Evolutionary conservation across 2,329 filamentous ascomycete species (phyloP), one percentile per base, ranked within the genome.

Genomic region (Penicillium sp.): DNA sequence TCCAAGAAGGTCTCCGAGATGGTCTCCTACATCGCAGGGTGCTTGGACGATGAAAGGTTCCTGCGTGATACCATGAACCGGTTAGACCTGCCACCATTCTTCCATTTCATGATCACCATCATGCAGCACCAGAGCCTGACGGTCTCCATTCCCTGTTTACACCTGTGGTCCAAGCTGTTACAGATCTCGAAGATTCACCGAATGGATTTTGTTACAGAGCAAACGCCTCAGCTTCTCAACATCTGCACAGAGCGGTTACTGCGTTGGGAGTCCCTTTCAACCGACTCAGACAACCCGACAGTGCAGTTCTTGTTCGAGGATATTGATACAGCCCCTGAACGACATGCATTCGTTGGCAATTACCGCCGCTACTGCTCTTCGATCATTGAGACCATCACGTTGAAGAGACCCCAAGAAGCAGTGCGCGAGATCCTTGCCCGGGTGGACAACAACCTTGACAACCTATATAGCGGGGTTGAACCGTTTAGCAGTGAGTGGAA

Each of bases 1-100:
- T 86, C 90, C 39, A 97, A 97, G 77, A 97, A 96, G 74, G 85
- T 97, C 44, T 92, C 92, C 1, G 94, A 99, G 90, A 85, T 96
- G 78, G 80, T 97, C 9, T 93, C 92, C 22, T 90, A 90, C 65
- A 79, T 97, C 14, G 91, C 90, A 16, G 88, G 90, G 60, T 93
- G 92, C 66, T 82, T 97, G 56, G 90, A 94, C 66, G 85, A 90
- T 58, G 91, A 90, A 61, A 88, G 87, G 57, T 79, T 83, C 27
- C 79, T 85, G 43, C 79, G 93, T 34, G 86, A 89, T 55, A 81
- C 59, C 38, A 65, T 65, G 52, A 62, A 74, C 70, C 80, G 80
- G 34, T 78, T 86, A 51, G 87, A 94, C 68, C 79, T 93, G 11
- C 81, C 86, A 32, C 86, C 85, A 5, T 90, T 97, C 63, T 82